Percentiles rank a stretch among this genome's conserved stretches.
These are phyloP conservation scores for Setaria viridis DNA, from an alignment of 202 grass and related monocot genomes.

Conservation along the genomic window DNA sequence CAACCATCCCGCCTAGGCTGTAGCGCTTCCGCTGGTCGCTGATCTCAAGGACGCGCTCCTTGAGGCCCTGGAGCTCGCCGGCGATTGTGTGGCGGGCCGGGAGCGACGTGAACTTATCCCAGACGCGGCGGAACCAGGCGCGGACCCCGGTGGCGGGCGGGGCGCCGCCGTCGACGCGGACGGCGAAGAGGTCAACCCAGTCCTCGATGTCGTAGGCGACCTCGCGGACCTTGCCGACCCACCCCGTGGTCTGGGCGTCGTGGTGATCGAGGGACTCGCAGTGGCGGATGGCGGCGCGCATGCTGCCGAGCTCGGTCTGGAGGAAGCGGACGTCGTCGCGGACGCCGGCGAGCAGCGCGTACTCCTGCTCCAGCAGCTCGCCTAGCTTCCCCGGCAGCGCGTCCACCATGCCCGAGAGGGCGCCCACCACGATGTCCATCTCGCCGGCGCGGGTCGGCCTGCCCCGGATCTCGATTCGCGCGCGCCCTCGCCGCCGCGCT, in stretches of 20 bases:
- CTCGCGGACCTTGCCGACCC: constrained; percentile 56
- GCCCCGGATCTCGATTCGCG: constrained; percentile 25
- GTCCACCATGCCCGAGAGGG: constrained; percentile 50
- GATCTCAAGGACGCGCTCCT: constrained; percentile 36
- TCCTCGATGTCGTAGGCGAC: constrained; percentile 59
- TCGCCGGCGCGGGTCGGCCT: not conserved
- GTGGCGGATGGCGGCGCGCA: constrained; percentile 42
- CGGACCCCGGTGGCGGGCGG: not conserved
- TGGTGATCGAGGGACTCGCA: constrained; percentile 36
- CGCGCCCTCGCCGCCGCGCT: not conserved
- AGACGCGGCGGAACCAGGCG: not conserved
- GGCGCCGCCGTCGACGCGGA: constrained; percentile 38
- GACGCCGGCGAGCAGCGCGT: constrained; percentile 44
- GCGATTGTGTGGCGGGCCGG: constrained; percentile 46
- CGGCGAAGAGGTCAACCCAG: constrained; percentile 54
- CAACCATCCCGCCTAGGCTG: not conserved
- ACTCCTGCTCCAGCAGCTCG: constrained; percentile 55
- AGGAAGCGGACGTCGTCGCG: constrained; percentile 48
- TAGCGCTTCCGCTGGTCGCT: constrained; percentile 52
- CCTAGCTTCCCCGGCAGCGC: constrained; percentile 52
- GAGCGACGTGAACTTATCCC: constrained; percentile 4
- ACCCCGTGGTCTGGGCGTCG: constrained; percentile 40
- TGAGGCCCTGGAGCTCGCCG: constrained; percentile 43
- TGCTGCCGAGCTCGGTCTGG: constrained; percentile 43
- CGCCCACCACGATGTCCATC: constrained; percentile 60